Base-by-base conservation (phyloP, 495 filamentous ascomycete species). In the Bryoglossum gracile region DNA sequence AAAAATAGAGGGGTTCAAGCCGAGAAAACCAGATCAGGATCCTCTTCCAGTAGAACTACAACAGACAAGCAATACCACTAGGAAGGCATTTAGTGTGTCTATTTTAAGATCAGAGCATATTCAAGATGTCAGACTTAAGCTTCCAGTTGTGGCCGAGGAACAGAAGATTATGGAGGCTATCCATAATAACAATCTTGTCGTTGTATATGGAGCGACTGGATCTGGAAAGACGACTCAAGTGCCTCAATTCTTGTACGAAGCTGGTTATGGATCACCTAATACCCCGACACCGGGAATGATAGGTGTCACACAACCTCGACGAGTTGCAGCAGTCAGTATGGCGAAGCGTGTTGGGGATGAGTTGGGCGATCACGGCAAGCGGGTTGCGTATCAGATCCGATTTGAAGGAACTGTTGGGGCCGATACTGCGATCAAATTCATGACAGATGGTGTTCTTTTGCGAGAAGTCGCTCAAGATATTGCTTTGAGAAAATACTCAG, bases 101-200 rank as follows among this genome's bases (percentile, higher is more conserved):
- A 84, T 98, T 3, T 66, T 81, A 19, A 78, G 94, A 45, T 63
- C 77, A 13, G 66, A 76, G 8, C 82, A 85, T 2, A 86, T 97
- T 13, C 87, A 95, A 60, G 73, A 75, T 28, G 76, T 78, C 8
- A 83, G 92, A 28, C 68, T 89, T n/a, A 76, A 82, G 18, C 71
- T 98, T 24, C 92, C 92, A 0, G 83, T 98, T 3, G 89, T 95
- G 22, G 85, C 86, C 1, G 92, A 97, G 59, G 92, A 98, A 60
- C 92, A 97, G 58, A 89, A 85, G 56, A 94, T 98, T 18, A 98
- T 98, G 92, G 92, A 98, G 70, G 89, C 90, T 3, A 89, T 97
- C 14, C 80, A 94, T 61, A 87, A 90, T 58, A 86, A 94, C 63
- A 72, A 88, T 37, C 76, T 82, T 0, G 83, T 95, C 0, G 84